A percentile compares a stretch with the other conserved stretches of the same genome.
Conservation (phyloP, 768 basidiomycete genomes). For the Hericium rajendrae region DNA sequence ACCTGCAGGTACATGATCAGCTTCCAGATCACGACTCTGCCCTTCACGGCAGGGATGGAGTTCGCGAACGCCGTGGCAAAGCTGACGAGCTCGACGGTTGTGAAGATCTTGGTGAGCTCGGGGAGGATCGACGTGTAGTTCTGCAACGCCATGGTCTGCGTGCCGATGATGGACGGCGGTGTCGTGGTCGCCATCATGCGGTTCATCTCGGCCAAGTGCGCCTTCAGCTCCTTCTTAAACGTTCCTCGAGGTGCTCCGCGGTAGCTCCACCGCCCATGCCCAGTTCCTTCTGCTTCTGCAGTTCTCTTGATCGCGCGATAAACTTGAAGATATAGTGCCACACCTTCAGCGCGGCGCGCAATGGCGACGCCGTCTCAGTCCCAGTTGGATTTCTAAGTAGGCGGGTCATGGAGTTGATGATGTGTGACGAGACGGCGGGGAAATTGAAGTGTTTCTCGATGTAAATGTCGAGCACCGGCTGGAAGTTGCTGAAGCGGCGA, state of each 20-base stretch:
- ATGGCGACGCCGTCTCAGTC: constrained; percentile 60
- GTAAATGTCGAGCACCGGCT: constrained; percentile 87
- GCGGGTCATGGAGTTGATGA: constrained; percentile 81
- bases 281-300: constrained; percentile 75
- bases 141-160: constrained; percentile 88
- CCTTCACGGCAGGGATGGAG: constrained; percentile 64
- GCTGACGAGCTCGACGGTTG: constrained; percentile 75
- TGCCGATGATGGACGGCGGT: constrained; percentile 87
- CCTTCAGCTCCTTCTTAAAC: constrained; percentile 76
- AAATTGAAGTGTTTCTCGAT: constrained; percentile 84
- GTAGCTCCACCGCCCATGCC: constrained; percentile 76
- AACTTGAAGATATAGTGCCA: constrained; percentile 97
- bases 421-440: constrained; percentile 70
- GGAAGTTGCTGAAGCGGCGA: constrained; percentile 91
- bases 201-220: constrained; percentile 74
- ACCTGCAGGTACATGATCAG: constrained; percentile 90
- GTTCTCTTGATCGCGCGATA: constrained; percentile 78
- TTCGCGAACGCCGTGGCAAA: constrained; percentile 84
- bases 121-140: constrained; percentile 90
- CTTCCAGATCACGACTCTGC: constrained; percentile 89
- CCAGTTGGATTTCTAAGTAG: constrained; percentile 67
- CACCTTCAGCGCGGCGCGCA: constrained; percentile 88
- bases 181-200: constrained; percentile 76
- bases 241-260: constrained; percentile 75
- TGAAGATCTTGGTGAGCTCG: constrained; percentile 73